Conservation (phyloP, 768 basidiomycete genomes). For the Agrocybe chaxingu region DNA sequence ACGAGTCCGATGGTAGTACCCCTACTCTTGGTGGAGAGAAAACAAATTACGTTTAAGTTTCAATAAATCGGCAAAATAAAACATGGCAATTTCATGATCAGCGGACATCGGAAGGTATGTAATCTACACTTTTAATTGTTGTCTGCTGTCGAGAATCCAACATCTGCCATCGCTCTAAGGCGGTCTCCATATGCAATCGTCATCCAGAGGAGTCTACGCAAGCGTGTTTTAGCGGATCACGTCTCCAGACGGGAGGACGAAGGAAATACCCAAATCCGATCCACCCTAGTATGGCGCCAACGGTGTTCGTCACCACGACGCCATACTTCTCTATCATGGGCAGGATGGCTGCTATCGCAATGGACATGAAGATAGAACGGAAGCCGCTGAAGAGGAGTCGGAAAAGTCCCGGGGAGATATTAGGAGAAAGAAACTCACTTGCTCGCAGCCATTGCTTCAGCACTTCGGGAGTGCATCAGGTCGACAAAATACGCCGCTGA, state of each 20-base stretch:
- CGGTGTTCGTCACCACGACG: slow-evolving; percentile 43
- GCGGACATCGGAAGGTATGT: no score
- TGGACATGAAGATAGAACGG: slow-evolving; percentile 40
- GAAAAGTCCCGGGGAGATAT: not conserved
- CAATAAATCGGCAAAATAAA: no score
- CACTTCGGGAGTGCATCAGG: slow-evolving; percentile 55
- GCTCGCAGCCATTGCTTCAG: slow-evolving; percentile 57
- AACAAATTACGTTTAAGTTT: no score
- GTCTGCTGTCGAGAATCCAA: slow-evolving; percentile 48
- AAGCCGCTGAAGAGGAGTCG: slow-evolving; percentile 34
- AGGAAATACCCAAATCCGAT: slow-evolving; percentile 46
- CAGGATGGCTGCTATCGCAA: slow-evolving; percentile 43
- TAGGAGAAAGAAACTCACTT: slow-evolving; percentile 28
- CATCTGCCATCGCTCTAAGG: slow-evolving; percentile 54
- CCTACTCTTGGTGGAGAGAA: no score
- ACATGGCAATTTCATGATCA: no score
- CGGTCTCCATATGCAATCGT: slow-evolving; percentile 55
- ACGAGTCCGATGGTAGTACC: no score
- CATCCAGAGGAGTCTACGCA: slow-evolving; percentile 43
- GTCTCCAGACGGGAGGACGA: not conserved
- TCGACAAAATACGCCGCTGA: slow-evolving; percentile 57
- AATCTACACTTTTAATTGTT: slow-evolving; percentile 25
- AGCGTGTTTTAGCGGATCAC: not conserved
- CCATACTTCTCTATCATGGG: slow-evolving; percentile 55
- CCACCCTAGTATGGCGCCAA: slow-evolving; percentile 44